Base-by-base conservation (phyloP, 805 yeast species). In the Saccharomyces mikatae region DNA sequence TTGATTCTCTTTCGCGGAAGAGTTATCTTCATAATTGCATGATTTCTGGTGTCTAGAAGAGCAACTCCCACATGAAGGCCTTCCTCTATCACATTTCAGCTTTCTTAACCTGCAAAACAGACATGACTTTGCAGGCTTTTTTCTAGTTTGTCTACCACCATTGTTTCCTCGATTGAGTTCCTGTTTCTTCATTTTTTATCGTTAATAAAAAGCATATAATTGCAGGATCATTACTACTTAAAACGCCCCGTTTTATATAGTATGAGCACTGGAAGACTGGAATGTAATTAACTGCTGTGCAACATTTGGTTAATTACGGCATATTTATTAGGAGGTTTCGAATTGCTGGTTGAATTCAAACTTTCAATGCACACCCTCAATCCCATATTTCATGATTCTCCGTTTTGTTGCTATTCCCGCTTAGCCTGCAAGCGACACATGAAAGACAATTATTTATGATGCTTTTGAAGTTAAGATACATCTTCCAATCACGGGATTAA, bases 71-170 rank as follows among this genome's bases (percentile, higher is more conserved):
- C 51, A 48, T 3, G 26, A 11, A 14, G 51, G 51, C 6, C 29
- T 21, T 29, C 14, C 27, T 10, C 51, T 26, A 48, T 48, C 51
- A 21, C 51, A 48, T 17, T 48, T 48, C 13, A 31, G 32, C 46
- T 48, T 48, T 22, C 50, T 41, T 17, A 17, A 2, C 30, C 41
- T 48, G 21, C 53, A 51, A 24, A 51, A 44, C 22, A n/a, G 26
- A 46, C 53, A 51, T 8, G 53, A 51, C 41, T 47, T 51, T 9
- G 50, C 47, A 26, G 53, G 49, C 36, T 51, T 51, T n/a, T 17
- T 51, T 30, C 53, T 41, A 47, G 41, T 27, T 24, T 24, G 21
- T 14, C 22, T 32, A 32, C 6, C n/a, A 8, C 14, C 4, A n/a
- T 14, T 32, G 21, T 32, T n/a, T 32, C n/a, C n/a, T 5, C 8